Evolutionary conservation across 2,329 filamentous ascomycete genomes (phyloP).

Genomic region (Epichloe sp.): DNA sequence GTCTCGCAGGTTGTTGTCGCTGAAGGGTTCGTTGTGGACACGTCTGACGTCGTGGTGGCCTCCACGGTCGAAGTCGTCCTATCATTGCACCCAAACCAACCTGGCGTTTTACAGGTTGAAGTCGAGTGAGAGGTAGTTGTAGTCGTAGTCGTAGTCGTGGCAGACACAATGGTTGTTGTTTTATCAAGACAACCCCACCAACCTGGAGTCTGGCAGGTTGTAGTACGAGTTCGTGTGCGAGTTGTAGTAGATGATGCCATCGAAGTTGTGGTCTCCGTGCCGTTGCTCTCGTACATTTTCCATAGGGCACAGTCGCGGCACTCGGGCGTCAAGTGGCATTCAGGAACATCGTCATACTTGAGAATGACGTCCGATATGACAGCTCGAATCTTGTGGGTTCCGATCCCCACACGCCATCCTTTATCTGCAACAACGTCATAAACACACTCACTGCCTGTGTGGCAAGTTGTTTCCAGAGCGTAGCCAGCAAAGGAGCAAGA

Average conservation of each 20-base stretch:
- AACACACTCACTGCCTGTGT: constrained; percentile 74
- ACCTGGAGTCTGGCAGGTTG: constrained; percentile 80
- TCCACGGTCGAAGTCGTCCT: constrained; percentile 20
- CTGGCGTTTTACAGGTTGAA: constrained; percentile 48
- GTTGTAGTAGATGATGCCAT: constrained; percentile 40
- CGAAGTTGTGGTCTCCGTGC: constrained; percentile 61
- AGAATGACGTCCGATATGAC: constrained; percentile 82
- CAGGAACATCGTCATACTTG: constrained; percentile 67
- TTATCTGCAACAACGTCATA: constrained; percentile 89
- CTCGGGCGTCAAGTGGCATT: constrained; percentile 61
- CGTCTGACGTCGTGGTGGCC: constrained; percentile 17
- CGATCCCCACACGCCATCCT: constrained; percentile 82
- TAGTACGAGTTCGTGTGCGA: constrained; percentile 63
- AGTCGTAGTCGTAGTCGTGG: constrained; percentile 21
- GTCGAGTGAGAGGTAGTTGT: constrained; percentile 30
- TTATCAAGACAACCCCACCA: constrained; percentile 79
- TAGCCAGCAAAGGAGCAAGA: constrained; percentile 87
- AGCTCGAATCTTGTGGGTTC: constrained; percentile 77
- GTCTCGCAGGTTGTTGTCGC: constrained; percentile 31
- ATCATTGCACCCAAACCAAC: constrained; percentile 55
- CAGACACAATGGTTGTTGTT: constrained; percentile 35
- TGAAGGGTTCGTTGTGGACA: constrained; percentile 10
- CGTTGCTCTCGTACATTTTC: constrained; percentile 93
- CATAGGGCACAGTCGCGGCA: constrained; percentile 86
- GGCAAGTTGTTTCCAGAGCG: constrained; percentile 85